A percentile compares a stretch with the other conserved stretches of the same genome.
phyloP scores from a whole-genome alignment of 331 rosid species.

The Phaseolus coccineus region DNA sequence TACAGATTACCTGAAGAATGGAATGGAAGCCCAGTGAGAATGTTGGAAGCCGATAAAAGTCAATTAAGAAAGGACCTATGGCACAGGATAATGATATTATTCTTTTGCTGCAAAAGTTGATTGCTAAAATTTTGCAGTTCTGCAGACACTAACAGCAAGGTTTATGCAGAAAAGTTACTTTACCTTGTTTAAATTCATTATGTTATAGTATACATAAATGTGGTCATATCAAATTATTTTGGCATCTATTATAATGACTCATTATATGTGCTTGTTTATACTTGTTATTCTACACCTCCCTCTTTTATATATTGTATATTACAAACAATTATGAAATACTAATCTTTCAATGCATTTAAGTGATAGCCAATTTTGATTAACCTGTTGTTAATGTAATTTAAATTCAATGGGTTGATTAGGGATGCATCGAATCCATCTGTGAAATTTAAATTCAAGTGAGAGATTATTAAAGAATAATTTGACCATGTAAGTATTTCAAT shows the following conservation, averaged over 20 bases:
- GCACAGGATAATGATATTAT: conserved; percentile 18
- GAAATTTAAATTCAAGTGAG: too few relatives aligned
- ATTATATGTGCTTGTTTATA: background rate
- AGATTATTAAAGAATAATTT: too few relatives aligned
- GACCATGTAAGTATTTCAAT: too few relatives aligned
- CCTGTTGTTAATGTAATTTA: too few relatives aligned
- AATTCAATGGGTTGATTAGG: too few relatives aligned
- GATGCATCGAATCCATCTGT: too few relatives aligned
- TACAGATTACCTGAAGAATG: conserved; percentile 54
- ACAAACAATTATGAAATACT: background rate
- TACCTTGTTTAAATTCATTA: background rate
- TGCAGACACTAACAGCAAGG: background rate
- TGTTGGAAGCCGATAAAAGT: conserved; percentile 45
- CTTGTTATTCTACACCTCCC: background rate
- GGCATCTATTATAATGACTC: background rate
- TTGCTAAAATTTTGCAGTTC: conserved; percentile 6
- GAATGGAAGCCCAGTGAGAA: conserved; percentile 59
- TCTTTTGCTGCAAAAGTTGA: conserved; percentile 51
- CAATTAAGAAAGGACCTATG: conserved; percentile 31
- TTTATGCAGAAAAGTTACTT: background rate
- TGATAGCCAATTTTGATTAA: too few relatives aligned
- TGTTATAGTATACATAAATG: conserved; percentile 13
- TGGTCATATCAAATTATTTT: background rate
- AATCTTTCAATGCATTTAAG: too few relatives aligned
- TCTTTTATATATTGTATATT: background rate